These are phyloP conservation scores for Citrus sinensis DNA, from an alignment of 345 rosid species.

Conservation along the genomic window DNA sequence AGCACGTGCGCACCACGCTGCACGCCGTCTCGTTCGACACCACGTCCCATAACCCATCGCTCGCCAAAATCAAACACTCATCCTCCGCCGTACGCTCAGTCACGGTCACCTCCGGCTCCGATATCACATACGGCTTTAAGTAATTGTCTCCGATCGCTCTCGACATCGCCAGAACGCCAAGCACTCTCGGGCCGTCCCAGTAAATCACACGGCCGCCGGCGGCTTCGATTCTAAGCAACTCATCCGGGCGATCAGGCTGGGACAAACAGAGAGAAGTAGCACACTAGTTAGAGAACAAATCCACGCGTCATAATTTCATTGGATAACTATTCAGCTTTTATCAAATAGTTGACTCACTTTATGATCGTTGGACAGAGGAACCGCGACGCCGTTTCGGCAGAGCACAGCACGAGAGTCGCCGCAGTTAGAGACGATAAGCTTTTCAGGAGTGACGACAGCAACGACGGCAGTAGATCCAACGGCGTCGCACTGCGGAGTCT, in stretches of 20 bases:
- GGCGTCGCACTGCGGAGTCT: slow-evolving; percentile 77
- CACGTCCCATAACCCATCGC: slow-evolving; percentile 83
- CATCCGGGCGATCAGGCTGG: slow-evolving; percentile 92
- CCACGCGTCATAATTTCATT: background rate
- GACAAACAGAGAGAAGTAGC: background rate
- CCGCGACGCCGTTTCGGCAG: slow-evolving; percentile 66
- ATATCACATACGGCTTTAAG: slow-evolving; percentile 59
- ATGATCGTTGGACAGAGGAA: slow-evolving; percentile 77
- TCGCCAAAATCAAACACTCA: slow-evolving; percentile 62
- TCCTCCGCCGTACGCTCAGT: slow-evolving; percentile 49
- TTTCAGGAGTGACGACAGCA: slow-evolving; percentile 59
- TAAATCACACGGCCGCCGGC: slow-evolving; percentile 87
- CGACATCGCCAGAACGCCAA: slow-evolving; percentile 72
- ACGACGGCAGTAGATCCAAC: slow-evolving; percentile 90
- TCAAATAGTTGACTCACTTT: slow-evolving; percentile 38
- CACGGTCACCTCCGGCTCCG: slow-evolving; percentile 65
- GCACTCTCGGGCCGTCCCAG: slow-evolving; percentile 78
- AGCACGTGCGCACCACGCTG: slow-evolving; percentile 54
- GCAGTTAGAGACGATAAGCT: slow-evolving; percentile 70
- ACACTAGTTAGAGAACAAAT: background rate
- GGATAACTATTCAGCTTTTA: too few relatives aligned
- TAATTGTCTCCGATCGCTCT: slow-evolving; percentile 73
- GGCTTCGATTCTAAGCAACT: slow-evolving; percentile 55
- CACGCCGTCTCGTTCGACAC: slow-evolving; percentile 64
- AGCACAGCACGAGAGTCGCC: slow-evolving; percentile 93